Evolutionary conservation across 768 basidiomycete genomes (phyloP).

Genomic region (Calvatia gigantea): DNA sequence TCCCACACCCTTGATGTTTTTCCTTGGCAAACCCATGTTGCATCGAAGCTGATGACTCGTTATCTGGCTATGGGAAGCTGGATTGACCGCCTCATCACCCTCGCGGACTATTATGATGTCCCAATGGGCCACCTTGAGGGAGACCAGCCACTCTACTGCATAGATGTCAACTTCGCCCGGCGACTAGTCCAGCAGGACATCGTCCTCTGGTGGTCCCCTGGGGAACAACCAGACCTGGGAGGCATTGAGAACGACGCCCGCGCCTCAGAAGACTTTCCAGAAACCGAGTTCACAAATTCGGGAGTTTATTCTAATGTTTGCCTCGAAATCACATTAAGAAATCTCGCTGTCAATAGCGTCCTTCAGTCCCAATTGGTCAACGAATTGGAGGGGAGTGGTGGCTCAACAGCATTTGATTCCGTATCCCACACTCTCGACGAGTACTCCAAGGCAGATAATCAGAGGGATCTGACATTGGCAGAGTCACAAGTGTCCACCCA

Average conservation of each 20-base stretch:
- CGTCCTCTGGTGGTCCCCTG: conserved; percentile 95
- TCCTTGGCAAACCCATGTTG: conserved; percentile 85
- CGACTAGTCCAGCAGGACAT: conserved; percentile 84
- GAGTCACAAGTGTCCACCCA: conserved; percentile 87
- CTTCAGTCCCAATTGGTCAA: conserved; percentile 94
- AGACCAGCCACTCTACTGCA: conserved; percentile 82
- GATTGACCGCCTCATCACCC: conserved; percentile 73
- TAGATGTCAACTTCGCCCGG: conserved; percentile 90
- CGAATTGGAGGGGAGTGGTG: conserved; percentile 94
- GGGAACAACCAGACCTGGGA: conserved; percentile 87
- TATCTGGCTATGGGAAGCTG: conserved; percentile 77
- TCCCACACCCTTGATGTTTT: conserved; percentile 79
- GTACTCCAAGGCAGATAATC: conserved; percentile 69
- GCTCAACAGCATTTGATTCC: conserved; percentile 91
- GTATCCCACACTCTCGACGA: conserved; percentile 89
- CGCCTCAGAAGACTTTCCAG: conserved; percentile 71
- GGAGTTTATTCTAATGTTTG: conserved; percentile 94
- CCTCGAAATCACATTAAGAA: conserved; percentile 83
- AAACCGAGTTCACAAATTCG: conserved; percentile 79
- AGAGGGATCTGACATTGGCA: conserved; percentile 77
- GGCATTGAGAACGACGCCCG: conserved; percentile 87
- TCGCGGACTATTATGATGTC: conserved; percentile 89
- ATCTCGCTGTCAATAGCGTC: conserved; percentile 91
- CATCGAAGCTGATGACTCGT: conserved; percentile 78
- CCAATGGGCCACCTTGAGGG: conserved; percentile 91